phyloP scores from a whole-genome alignment of 2,329 filamentous ascomycete genomes.

The Phoma sp. region DNA sequence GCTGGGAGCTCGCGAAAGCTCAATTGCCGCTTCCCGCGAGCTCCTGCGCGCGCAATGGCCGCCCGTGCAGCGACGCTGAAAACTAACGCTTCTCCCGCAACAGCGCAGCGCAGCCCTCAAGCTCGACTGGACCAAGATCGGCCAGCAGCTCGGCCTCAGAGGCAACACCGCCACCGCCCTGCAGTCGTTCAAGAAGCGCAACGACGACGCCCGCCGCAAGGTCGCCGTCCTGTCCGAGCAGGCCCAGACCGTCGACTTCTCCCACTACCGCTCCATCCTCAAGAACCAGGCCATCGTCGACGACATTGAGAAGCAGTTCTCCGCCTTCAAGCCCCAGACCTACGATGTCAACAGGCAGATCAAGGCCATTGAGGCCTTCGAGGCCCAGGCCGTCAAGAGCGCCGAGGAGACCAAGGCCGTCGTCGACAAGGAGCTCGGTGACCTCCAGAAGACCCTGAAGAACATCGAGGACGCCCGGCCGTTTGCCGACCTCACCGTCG shows the following conservation, averaged over 20 bases:
- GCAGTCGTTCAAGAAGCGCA: constrained; percentile 98
- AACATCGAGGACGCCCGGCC: constrained; percentile 97
- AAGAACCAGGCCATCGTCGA: constrained; percentile 97
- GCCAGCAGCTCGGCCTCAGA: constrained; percentile 91
- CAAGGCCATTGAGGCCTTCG: constrained; percentile 97
- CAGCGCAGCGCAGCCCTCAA: constrained; percentile 98
- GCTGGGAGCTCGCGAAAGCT: constrained; percentile 29
- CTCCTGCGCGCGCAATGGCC: constrained; percentile 35
- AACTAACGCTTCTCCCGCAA: constrained; percentile 43
- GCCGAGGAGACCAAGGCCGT: constrained; percentile 95
- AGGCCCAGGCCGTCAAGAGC: constrained; percentile 95
- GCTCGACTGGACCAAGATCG: constrained; percentile 98
- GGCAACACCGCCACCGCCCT: constrained; percentile 92
- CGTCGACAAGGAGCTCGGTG: constrained; percentile 93
- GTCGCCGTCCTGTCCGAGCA: constrained; percentile 83
- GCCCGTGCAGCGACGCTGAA: constrained; percentile 28
- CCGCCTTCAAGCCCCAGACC: constrained; percentile 85
- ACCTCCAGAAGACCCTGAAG: constrained; percentile 90
- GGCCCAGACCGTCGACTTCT: constrained; percentile 88
- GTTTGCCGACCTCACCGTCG: constrained; percentile 96
- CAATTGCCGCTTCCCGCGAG: constrained; percentile 43
- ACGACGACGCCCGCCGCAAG: constrained; percentile 97
- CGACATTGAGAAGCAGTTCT: constrained; percentile 97
- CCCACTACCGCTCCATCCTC: constrained; percentile 85
- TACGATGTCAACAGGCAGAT: constrained; percentile 94